A percentile compares a stretch with the other conserved stretches of the same genome.
Evolutionary conservation across 1,139 yeast species (phyloP).

Genomic region (Lodderomyces metapsilosis): DNA sequence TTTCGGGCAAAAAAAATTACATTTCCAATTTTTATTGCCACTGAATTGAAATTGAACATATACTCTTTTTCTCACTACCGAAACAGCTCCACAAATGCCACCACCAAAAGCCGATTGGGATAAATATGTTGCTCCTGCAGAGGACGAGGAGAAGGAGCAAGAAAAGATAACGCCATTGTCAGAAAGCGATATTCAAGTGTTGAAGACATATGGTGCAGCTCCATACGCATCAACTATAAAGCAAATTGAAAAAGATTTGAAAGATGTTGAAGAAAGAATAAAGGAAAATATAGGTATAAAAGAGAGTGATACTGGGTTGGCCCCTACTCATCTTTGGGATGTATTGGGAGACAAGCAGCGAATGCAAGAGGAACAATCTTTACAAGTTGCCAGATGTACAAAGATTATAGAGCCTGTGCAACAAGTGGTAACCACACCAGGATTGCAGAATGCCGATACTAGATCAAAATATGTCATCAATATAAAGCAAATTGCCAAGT

Average conservation of each 20-base stretch:
- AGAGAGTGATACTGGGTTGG: conserved; percentile 93
- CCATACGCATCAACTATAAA: conserved; percentile 86
- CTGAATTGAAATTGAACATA: conserved; percentile 3
- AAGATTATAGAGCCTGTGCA: conserved; percentile 75
- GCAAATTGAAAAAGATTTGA: conserved; percentile 79
- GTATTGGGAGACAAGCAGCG: conserved; percentile 94
- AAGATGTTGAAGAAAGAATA: conserved; percentile 77
- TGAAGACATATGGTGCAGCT: conserved; percentile 96
- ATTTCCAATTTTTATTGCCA: neutral
- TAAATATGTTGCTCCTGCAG: conserved; percentile 84
- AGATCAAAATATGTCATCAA: conserved; percentile 92
- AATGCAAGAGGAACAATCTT: conserved; percentile 89
- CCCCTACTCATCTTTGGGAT: conserved; percentile 97
- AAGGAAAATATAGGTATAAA: conserved; percentile 92
- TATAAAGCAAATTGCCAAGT: conserved; percentile 96
- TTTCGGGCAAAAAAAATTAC: neutral
- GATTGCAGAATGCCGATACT: conserved; percentile 64
- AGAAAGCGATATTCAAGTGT: conserved; percentile 95
- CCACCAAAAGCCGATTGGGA: conserved; percentile 97
- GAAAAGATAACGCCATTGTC: conserved; percentile 84
- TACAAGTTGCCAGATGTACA: conserved; percentile 98
- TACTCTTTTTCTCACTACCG: neutral
- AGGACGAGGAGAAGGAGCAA: conserved; percentile 58
- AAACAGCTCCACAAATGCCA: conserved; percentile 42
- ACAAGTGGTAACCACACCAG: conserved; percentile 36